phyloP scores from a whole-genome alignment of 2,329 filamentous ascomycete species.

The Nigrograna mackinnonii region DNA sequence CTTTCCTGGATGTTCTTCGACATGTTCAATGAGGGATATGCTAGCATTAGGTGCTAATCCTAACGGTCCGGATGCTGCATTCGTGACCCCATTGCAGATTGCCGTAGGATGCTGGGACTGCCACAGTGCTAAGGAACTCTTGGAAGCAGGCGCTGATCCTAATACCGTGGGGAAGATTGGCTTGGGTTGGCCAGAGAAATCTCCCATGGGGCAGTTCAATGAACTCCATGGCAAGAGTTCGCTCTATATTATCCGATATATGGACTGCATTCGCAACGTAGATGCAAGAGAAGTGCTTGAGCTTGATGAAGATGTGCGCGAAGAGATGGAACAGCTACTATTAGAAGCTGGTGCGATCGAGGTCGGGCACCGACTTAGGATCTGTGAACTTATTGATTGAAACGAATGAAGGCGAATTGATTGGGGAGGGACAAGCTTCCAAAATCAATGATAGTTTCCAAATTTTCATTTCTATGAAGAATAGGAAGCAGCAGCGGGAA shows the following conservation, averaged over 20 bases:
- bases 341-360: background rate
- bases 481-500: too few species aligned
- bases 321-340: background rate
- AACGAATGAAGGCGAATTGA: too few species aligned
- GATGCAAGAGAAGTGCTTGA: background rate
- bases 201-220: conserved; percentile 2
- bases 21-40: too few species aligned
- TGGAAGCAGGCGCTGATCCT: conserved; percentile 1
- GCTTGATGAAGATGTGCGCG: too few species aligned
- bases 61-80: conserved; percentile 1
- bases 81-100: conserved; percentile 3
- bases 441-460: too few species aligned
- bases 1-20: too few species aligned
- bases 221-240: background rate
- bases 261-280: background rate
- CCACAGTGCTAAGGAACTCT: background rate
- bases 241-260: conserved; percentile 2
- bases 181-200: background rate
- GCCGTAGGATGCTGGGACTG: conserved; percentile 1
- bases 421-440: too few species aligned
- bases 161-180: background rate
- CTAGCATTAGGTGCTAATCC: background rate
- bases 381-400: too few species aligned
- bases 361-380: too few species aligned
- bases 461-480: too few species aligned